Base-by-base conservation (phyloP, 345 rosid species). In the Adansonia digitata region DNA sequence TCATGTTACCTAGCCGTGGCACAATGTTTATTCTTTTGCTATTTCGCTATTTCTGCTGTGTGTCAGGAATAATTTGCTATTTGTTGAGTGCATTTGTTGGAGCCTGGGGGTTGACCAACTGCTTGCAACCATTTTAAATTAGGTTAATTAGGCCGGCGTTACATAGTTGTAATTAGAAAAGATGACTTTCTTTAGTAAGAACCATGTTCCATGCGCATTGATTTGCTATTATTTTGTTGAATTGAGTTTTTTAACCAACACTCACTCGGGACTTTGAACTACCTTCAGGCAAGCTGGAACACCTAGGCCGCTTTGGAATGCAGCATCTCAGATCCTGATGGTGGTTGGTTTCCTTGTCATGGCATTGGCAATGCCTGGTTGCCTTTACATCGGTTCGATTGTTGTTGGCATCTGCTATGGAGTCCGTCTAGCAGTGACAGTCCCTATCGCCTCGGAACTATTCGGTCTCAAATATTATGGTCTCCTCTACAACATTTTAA, bases 251-350 rank as follows among this genome's bases (percentile, higher is more conserved):
- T 59, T 1, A 37, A 40, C 31, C 26, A 20, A 52, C 43, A 4
- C 18, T 26, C 10, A 9, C 15, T 20, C 3, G 22, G 34, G 34
- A 31, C 14, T 18, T 46, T 74, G 56, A 35, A 48, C 22, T 34
- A 31, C 27, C 69, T 62, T 37, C 86, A 94, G 98, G 85, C 91
- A 85, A 82, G 84, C 85, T 48, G 98, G 95, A 86, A 83, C 88
- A 27, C 97, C 98, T 27, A 90, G 98, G 76, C 98, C 98, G 20
- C 80, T 90, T 2, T 94, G 98, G 98, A 94, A 92, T 71, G 98
- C 97, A 68, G 93, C 92, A 14, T 88, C 98, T 34, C 98, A 94
- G 79, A 84, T 94, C 61, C 55, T 94, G 43, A 94, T 94, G 98
- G 89, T 91, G 0, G 83, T 87, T 18, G 98, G 98, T 0, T 91